A percentile compares a stretch with the other conserved stretches of the same genome.
Conservation (phyloP, 331 rosid species). For the Malus hybrid region DNA sequence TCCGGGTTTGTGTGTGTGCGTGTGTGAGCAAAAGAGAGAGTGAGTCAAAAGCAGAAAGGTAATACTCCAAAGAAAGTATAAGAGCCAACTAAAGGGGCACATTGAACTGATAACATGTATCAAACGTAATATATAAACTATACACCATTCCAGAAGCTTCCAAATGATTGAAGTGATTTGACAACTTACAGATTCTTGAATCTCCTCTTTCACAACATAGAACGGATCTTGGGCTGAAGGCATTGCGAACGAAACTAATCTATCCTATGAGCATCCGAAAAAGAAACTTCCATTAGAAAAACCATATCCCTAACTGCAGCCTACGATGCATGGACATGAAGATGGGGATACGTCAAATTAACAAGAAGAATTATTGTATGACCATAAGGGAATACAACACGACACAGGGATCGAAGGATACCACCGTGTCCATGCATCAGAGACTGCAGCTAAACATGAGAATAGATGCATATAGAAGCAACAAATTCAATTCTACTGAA, state of each 20-base stretch:
- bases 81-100: neutral
- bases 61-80: neutral
- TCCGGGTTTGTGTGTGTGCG: neutral
- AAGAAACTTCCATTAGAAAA: constrained; percentile 1
- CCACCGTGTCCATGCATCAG: too few relatives aligned
- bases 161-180: neutral
- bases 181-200: constrained; percentile 84
- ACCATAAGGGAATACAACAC: too few relatives aligned
- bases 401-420: too few relatives aligned
- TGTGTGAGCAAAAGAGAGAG: too few relatives aligned
- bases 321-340: too few relatives aligned
- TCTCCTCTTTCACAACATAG: constrained; percentile 91
- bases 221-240: constrained; percentile 96
- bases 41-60: neutral
- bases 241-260: constrained; percentile 34
- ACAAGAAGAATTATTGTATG: too few relatives aligned
- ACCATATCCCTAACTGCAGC: neutral
- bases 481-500: neutral
- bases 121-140: neutral
- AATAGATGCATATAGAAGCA: neutral
- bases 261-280: constrained; percentile 1
- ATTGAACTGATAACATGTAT: neutral
- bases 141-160: neutral
- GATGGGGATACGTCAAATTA: too few relatives aligned
- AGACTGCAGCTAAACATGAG: neutral